Evolutionary conservation across 345 rosid genomes (phyloP), one percentile per base, ranked within the genome.

Genomic region (Lagerstroemia speciosa): DNA sequence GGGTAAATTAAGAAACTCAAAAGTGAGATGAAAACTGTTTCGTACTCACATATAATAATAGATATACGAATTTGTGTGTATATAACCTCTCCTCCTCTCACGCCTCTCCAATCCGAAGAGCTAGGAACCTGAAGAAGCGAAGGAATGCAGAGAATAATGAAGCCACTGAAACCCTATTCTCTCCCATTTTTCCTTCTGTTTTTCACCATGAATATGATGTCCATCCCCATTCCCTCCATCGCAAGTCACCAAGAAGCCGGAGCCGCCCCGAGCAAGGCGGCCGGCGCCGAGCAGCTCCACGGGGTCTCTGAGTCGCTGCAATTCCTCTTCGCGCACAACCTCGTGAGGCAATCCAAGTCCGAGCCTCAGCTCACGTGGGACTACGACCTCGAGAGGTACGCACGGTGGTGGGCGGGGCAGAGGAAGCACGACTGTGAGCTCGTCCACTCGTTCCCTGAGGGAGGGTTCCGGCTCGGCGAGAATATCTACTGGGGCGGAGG

Each of bases 401-500:
- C 97, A 1, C 76, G 74, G 24, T 80, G 87, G 80, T 93, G 98
- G 97, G 98, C 92, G n/a, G 73, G 72, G n/a, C 81, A 78, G 68
- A 79, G 98, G 62, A 77, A 38, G 68, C 52, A 69, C 20, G 96
- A 89, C 73, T 93, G 97, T 79, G 78, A 80, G 65, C 61, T 83
- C 65, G 71, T 70, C 48, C 98, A 90, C 52, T 90, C 98, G 1
- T 81, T 86, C 48, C 82, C 90, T 1, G 84, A 87, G 69, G 87
- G 78, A 0, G 76, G 60, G 9, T 90, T 84, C 82, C 74, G 77
- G 78, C 85, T 85, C 0, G 98, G 97, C 12, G 98, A 93, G 81
- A 93, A 90, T 72, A 79, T 86, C 30, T 93, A 64, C 22, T 87
- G 92, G 97, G 97, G 98, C 41, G 80, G 85, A 20, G 98, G 97